phyloP scores from a whole-genome alignment of 129 eudicot genomes.

The Rutidosis leptorrhynchoides region DNA sequence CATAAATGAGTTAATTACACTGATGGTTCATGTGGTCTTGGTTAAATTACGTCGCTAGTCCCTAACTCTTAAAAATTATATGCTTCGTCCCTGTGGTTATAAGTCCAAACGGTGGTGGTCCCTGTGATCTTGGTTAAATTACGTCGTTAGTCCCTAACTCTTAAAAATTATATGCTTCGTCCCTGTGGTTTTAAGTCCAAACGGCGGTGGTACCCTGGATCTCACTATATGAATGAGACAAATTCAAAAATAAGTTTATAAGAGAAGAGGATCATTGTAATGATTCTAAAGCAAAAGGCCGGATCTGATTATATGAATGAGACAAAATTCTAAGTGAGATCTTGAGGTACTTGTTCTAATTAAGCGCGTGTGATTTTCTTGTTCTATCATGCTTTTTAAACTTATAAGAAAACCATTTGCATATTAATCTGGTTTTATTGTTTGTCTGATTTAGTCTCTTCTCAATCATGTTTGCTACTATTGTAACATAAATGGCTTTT shows the following conservation, averaged over 20 bases:
- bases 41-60: too few relatives aligned
- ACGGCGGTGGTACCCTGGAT: too few relatives aligned
- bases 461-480: constrained; percentile 33
- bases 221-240: too few relatives aligned
- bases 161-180: too few relatives aligned
- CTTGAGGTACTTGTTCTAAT: constrained; percentile 82
- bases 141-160: too few relatives aligned
- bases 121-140: too few relatives aligned
- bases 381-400: constrained; percentile 34
- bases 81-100: too few relatives aligned
- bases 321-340: constrained; percentile 92
- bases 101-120: too few relatives aligned
- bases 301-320: constrained; percentile 96
- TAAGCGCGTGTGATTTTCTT: constrained; percentile 40
- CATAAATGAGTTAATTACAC: too few relatives aligned
- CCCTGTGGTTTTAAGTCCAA: too few relatives aligned
- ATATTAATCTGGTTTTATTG: constrained; percentile 36
- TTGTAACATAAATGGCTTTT: constrained; percentile 23
- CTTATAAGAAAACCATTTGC: constrained; percentile 29
- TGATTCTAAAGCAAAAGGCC: constrained; percentile 41
- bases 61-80: too few relatives aligned
- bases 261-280: constrained; percentile 32
- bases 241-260: constrained; percentile 32
- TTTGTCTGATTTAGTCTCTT: constrained; percentile 31
- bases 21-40: too few relatives aligned